A percentile compares a stretch with the other conserved stretches of the same genome.
Evolutionary conservation across 371 early-diverging fungal genomes (phyloP).

Genomic region (Mycotypha africana): DNA sequence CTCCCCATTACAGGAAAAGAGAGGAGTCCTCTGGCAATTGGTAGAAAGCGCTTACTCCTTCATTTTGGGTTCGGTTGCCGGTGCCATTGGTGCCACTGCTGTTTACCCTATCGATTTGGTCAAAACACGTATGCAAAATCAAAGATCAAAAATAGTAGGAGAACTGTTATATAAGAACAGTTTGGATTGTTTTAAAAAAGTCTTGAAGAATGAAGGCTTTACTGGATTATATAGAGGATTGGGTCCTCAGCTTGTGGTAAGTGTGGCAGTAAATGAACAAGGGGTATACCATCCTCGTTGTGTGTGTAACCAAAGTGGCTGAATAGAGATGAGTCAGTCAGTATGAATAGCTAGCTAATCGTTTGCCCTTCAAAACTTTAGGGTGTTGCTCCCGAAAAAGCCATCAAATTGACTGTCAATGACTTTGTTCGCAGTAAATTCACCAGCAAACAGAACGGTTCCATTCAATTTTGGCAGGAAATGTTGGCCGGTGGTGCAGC

Average conservation of each 20-base stretch:
- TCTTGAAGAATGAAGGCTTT: slow-evolving; percentile 89
- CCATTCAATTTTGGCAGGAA: slow-evolving; percentile 75
- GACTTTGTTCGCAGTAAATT: slow-evolving; percentile 82
- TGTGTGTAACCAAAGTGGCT: too few species aligned
- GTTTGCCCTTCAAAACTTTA: too few species aligned
- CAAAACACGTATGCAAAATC: slow-evolving; percentile 98
- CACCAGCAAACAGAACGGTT: slow-evolving; percentile 63
- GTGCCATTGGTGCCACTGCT: slow-evolving; percentile 93
- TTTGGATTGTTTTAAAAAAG: slow-evolving; percentile 92
- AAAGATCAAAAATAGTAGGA: slow-evolving; percentile 88
- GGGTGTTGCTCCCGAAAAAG: slow-evolving; percentile 97
- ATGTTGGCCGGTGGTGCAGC: slow-evolving; percentile 87
- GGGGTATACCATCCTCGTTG: too few species aligned
- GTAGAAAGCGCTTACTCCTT: slow-evolving; percentile 64
- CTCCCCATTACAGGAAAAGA: slow-evolving; percentile 12
- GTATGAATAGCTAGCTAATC: too few species aligned
- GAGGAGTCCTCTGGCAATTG: slow-evolving; percentile 30
- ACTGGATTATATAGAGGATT: slow-evolving; percentile 91
- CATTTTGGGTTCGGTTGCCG: slow-evolving; percentile 86
- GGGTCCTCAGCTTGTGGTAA: slow-evolving; percentile 93
- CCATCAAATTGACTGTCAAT: slow-evolving; percentile 97
- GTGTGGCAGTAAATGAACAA: too few species aligned
- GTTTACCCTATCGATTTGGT: slow-evolving; percentile 98
- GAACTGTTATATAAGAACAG: slow-evolving; percentile 92
- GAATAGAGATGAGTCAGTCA: too few species aligned